Evolutionary conservation across 352 stramenopile species (phyloP), one percentile per base, ranked within the genome.

Genomic region (Globisporangium irregulare): DNA sequence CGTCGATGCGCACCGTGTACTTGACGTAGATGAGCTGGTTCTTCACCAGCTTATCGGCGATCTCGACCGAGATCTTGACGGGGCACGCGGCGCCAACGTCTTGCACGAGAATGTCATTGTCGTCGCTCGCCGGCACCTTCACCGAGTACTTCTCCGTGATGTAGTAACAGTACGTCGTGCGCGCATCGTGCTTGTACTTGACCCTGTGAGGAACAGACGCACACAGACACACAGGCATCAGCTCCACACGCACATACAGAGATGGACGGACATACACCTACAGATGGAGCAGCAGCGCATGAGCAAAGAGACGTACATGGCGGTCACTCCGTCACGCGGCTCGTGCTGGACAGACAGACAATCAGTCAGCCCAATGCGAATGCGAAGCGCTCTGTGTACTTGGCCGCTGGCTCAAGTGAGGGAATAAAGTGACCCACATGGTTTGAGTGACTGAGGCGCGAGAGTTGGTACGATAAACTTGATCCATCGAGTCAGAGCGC

Each of bases 111-210:
- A 90, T 69, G 68, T 87, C 56, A 66, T 78, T 73, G 56, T 82
- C 59, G 59, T 71, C 66, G n/a, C 29, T 63, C 24, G 73, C 53
- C 29, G 82, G 81, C 43, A 82, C 66, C 59, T 87, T 66, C 59
- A 72, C 66, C 38, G 79, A 83, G 70, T 90, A 90, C 66, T 83
- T 86, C 12, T 89, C 74, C 24, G 73, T 70, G 18, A 89, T 74
- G 73, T 89, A 91, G 72, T 91, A 94, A 74, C 86, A 94, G 75
- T 94, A 92, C 54, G 86, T 94, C 36, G 86, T 94, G 68, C 72
- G 86, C 54, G 70, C 78, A 74, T 94, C 86, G 68, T 92, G 88
- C 65, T 89, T 90, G 72, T 87, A 92, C 59, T 68, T 80, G 68
- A 73, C 70, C 73, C 73, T 84, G 63, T 6, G n/a, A 50, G n/a